These are phyloP conservation scores for Leptoxyphium fumago DNA, from an alignment of 2,329 filamentous ascomycete species.

Conservation along the genomic window DNA sequence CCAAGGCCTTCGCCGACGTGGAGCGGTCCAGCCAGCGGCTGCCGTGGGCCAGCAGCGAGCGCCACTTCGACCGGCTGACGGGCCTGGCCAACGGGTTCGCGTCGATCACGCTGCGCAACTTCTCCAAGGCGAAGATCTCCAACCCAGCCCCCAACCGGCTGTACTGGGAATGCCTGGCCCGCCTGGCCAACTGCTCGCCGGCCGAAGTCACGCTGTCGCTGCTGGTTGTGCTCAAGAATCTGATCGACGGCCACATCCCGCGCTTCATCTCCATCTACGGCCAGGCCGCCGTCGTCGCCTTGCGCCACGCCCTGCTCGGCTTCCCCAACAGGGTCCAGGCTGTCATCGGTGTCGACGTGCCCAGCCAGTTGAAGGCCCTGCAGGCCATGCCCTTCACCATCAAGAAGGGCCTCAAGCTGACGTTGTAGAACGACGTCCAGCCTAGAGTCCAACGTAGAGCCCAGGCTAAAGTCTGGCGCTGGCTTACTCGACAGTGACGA, in stretches of 20 bases:
- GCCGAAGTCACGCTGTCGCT: constrained; percentile 33
- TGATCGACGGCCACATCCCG: constrained; percentile 49
- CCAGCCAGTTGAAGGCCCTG: constrained; percentile 3
- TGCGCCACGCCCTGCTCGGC: constrained; percentile 58
- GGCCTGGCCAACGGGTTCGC: constrained; percentile 76
- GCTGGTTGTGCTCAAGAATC: constrained; percentile 34
- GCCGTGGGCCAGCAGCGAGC: constrained; percentile 20
- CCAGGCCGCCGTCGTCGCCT: constrained; percentile 53
- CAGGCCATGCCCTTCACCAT: constrained; percentile 4
- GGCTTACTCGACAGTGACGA: too few species aligned
- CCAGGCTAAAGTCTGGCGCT: too few species aligned
- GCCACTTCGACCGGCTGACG: constrained; percentile 70
- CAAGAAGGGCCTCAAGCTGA: constrained; percentile 7
- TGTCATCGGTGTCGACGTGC: not conserved
- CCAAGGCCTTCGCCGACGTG: not conserved
- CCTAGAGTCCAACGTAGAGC: too few species aligned
- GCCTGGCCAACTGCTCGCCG: constrained; percentile 60
- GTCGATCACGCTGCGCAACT: constrained; percentile 69
- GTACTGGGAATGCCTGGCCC: constrained; percentile 70
- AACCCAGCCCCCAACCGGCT: constrained; percentile 66
- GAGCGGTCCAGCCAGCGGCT: constrained; percentile 33
- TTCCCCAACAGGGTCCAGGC: constrained; percentile 37
- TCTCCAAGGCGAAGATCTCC: constrained; percentile 48
- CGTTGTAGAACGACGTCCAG: constrained; percentile 4
- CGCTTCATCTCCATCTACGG: constrained; percentile 75